Evolutionary conservation across 2,329 filamentous ascomycete species (phyloP).

Genomic region (Colletotrichum coccodes): DNA sequence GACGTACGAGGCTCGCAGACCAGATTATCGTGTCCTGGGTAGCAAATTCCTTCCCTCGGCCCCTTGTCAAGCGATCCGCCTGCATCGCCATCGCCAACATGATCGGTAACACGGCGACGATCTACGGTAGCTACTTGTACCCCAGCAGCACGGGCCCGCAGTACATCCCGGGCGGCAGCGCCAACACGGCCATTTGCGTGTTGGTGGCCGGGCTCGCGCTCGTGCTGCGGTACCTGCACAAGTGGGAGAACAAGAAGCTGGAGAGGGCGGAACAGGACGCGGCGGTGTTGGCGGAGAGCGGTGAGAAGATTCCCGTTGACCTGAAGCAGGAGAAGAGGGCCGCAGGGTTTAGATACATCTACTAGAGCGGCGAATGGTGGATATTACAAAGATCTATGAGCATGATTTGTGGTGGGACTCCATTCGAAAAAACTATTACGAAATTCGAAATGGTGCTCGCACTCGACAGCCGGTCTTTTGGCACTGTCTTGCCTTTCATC

Average conservation of each 20-base stretch:
- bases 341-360: constrained; percentile 43
- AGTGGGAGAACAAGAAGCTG: constrained; percentile 69
- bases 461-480: too few relatives aligned
- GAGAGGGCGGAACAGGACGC: constrained; percentile 54
- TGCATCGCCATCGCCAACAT: constrained; percentile 75
- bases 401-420: neutral
- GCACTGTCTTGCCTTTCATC: too few relatives aligned
- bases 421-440: too few relatives aligned
- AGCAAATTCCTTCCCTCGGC: constrained; percentile 77
- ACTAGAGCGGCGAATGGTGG: constrained; percentile 30
- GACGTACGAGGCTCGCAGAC: constrained; percentile 37
- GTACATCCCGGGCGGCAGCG: constrained; percentile 64
- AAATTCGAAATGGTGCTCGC: too few relatives aligned
- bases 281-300: constrained; percentile 33
- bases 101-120: constrained; percentile 68
- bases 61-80: constrained; percentile 72
- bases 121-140: constrained; percentile 58
- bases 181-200: constrained; percentile 71
- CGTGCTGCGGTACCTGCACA: constrained; percentile 61
- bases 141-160: constrained; percentile 51
- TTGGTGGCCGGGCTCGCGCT: constrained; percentile 67
- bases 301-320: constrained; percentile 6
- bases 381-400: neutral
- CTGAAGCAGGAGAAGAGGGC: constrained; percentile 33
- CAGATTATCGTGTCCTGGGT: constrained; percentile 74